A percentile compares a stretch with the other conserved stretches of the same genome.
phyloP scores from a whole-genome alignment of 257 asterid genomes.

The Nicotiana obtusifolia region DNA sequence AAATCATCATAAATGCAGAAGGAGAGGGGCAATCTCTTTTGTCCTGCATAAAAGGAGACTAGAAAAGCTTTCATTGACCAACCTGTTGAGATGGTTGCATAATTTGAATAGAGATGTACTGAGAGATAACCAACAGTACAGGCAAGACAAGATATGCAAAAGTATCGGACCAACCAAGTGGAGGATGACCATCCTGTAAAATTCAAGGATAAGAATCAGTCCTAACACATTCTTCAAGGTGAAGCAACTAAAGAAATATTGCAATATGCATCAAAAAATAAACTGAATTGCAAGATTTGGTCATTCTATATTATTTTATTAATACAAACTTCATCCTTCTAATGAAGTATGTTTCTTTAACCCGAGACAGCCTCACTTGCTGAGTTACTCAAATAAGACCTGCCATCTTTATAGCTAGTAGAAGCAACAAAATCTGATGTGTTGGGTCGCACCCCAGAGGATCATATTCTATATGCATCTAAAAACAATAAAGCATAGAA shows the following conservation, averaged over 20 bases:
- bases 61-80: slow-evolving; percentile 16
- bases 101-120: slow-evolving; percentile 80
- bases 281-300: not conserved
- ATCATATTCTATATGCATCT: not conserved
- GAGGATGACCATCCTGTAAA: slow-evolving; percentile 93
- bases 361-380: not conserved
- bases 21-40: not conserved
- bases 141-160: slow-evolving; percentile 93
- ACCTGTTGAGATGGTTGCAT: slow-evolving; percentile 94
- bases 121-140: slow-evolving; percentile 58
- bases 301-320: not conserved
- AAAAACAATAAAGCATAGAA: not conserved
- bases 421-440: not conserved
- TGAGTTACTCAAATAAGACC: not conserved
- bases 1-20: not conserved
- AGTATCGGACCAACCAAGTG: slow-evolving; percentile 97
- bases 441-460: not conserved
- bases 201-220: slow-evolving; percentile 3
- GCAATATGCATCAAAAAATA: not conserved
- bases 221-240: not conserved
- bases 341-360: not conserved
- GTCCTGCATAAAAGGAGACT: slow-evolving; percentile 9
- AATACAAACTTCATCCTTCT: not conserved
- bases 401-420: not conserved
- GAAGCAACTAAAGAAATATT: not conserved